phyloP scores from a whole-genome alignment of 352 stramenopile genomes.

The Phytophthora cactorum region DNA sequence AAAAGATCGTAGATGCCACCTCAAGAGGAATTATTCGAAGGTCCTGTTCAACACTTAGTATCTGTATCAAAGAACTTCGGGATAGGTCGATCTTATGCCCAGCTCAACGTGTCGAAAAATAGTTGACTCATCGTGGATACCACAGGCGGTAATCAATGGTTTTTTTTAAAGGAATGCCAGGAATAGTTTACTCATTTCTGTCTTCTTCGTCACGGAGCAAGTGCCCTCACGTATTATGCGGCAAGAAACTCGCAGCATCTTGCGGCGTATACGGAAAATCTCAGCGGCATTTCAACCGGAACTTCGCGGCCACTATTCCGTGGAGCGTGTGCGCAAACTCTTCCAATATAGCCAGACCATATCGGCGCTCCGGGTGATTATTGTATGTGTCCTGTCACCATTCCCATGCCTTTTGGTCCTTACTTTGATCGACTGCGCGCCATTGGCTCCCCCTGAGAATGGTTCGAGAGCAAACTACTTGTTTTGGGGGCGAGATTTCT shows the following conservation, averaged over 20 bases:
- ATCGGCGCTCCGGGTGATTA: neutral
- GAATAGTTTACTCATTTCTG: too few relatives aligned
- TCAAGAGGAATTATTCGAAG: too few relatives aligned
- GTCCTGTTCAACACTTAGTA: too few relatives aligned
- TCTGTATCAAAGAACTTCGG: too few relatives aligned
- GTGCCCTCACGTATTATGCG: neutral
- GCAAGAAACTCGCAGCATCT: neutral
- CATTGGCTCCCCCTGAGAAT: neutral
- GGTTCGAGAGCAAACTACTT: constrained; percentile 1
- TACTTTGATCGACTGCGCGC: neutral
- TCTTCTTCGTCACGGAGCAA: neutral
- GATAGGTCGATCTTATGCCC: too few relatives aligned
- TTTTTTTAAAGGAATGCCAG: neutral
- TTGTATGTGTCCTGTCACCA: neutral
- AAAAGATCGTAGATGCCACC: too few relatives aligned
- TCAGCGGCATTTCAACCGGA: constrained; percentile 3
- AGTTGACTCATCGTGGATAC: neutral
- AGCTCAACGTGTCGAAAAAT: neutral
- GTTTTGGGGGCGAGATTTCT: neutral
- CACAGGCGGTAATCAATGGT: too few relatives aligned
- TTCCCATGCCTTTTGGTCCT: neutral
- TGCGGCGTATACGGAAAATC: neutral
- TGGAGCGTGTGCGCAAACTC: neutral
- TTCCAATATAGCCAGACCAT: neutral
- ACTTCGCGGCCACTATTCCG: neutral